A percentile compares a stretch with the other conserved stretches of the same genome.
Evolutionary conservation across 1,284 basidiomycete genomes (phyloP).

Genomic region (Sporisorium sorghi): DNA sequence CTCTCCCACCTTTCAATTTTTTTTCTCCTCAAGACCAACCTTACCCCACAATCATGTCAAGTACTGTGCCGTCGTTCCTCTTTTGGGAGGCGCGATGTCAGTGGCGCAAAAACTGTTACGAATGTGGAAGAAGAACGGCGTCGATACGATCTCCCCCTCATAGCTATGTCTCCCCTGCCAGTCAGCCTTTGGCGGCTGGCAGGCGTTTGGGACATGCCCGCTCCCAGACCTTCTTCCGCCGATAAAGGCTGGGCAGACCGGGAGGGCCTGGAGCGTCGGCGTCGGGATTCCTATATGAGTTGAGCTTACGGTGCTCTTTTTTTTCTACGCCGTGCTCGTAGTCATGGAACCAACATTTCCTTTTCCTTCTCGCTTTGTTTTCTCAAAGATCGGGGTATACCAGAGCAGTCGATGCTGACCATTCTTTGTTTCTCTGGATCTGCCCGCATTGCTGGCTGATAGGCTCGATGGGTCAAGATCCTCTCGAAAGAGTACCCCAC

Average conservation of each 20-base stretch:
- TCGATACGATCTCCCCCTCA: slow-evolving; percentile 70
- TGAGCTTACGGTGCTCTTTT: slow-evolving; percentile 56
- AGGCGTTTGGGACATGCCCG: slow-evolving; percentile 59
- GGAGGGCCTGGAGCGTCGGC: slow-evolving; percentile 61
- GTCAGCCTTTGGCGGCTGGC: slow-evolving; percentile 65
- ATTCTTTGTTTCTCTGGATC: background rate
- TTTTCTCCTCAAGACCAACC: slow-evolving; percentile 13
- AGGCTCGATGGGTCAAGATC: slow-evolving; percentile 97
- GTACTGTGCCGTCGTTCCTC: slow-evolving; percentile 56
- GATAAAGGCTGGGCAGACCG: slow-evolving; percentile 65
- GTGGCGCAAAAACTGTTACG: slow-evolving; percentile 73
- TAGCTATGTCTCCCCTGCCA: slow-evolving; percentile 69
- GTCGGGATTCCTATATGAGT: slow-evolving; percentile 63
- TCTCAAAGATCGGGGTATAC: background rate
- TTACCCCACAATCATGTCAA: slow-evolving; percentile 68
- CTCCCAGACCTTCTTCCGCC: slow-evolving; percentile 67
- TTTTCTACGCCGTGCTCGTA: slow-evolving; percentile 56
- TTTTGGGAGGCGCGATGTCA: slow-evolving; percentile 26
- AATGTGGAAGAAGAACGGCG: slow-evolving; percentile 75
- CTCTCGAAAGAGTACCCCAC: slow-evolving; percentile 94
- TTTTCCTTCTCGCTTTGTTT: slow-evolving; percentile 6
- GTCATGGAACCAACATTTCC: slow-evolving; percentile 63
- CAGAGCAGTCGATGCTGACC: slow-evolving; percentile 27
- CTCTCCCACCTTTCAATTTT: slow-evolving; percentile 11
- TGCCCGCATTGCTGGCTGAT: slow-evolving; percentile 18